These are phyloP conservation scores for Clarireedia homoeocarpa DNA, from an alignment of 2,329 filamentous ascomycete species.

Conservation along the genomic window DNA sequence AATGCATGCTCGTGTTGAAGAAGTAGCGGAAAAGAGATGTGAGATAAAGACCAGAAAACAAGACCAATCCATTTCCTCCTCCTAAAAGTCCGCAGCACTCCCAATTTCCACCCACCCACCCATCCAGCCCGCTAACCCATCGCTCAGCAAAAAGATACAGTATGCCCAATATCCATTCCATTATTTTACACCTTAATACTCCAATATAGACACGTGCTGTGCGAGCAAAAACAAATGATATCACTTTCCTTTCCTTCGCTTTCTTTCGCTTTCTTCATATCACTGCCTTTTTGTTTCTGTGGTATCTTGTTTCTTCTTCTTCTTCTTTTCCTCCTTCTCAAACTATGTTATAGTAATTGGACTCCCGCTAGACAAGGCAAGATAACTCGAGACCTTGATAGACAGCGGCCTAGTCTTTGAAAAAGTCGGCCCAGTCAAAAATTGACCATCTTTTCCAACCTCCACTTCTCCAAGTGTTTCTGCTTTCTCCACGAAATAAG, in stretches of 20 bases:
- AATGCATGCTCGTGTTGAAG: no score
- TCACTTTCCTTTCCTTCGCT: no score
- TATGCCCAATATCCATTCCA: neutral
- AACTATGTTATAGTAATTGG: slow-evolving; percentile 15
- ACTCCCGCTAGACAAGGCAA: slow-evolving; percentile 20
- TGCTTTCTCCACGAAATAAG: slow-evolving; percentile 52
- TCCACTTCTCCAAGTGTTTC: slow-evolving; percentile 56
- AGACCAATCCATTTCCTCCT: no score
- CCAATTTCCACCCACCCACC: neutral
- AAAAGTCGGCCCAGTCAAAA: slow-evolving; percentile 19
- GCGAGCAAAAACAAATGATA: no score
- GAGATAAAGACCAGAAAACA: no score
- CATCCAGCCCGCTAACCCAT: neutral
- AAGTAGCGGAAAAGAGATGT: no score
- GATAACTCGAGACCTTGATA: slow-evolving; percentile 27
- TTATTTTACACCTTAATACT: slow-evolving; percentile 10
- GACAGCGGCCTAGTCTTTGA: slow-evolving; percentile 22
- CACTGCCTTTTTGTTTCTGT: no score
- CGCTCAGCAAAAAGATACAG: neutral
- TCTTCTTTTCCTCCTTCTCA: neutral
- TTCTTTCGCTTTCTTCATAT: no score
- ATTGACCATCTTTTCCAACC: slow-evolving; percentile 48
- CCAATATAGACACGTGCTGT: neutral
- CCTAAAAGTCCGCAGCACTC: no score
- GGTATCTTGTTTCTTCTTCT: no score